Conservation (phyloP, 805 yeast genomes). For the Blastobotrys americana region DNA sequence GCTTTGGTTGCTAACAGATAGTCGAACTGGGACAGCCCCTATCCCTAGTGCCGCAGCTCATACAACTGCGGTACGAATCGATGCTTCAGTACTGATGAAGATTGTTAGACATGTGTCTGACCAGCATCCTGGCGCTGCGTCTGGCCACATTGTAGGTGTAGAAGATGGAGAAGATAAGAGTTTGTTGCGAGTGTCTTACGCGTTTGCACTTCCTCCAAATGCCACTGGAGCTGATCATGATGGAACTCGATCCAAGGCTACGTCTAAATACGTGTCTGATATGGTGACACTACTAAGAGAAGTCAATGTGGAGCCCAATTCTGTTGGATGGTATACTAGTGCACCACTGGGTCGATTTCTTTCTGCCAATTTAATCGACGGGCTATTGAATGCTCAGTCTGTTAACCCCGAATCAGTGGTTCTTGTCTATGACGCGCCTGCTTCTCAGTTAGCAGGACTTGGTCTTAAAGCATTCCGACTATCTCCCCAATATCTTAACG, state of each 20-base stretch:
- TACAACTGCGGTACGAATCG: constrained; percentile 19
- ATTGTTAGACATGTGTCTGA: constrained; percentile 63
- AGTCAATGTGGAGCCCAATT: constrained; percentile 59
- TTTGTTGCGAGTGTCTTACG: constrained; percentile 43
- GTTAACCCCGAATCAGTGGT: constrained; percentile 47
- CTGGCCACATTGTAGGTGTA: constrained; percentile 72
- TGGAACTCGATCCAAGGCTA: constrained; percentile 54
- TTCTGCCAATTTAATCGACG: constrained; percentile 55
- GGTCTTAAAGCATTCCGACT: constrained; percentile 64
- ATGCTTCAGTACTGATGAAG: constrained; percentile 38
- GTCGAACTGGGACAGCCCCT: constrained; percentile 1
- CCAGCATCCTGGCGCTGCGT: constrained; percentile 50
- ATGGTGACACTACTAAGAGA: constrained; percentile 53
- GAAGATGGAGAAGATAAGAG: constrained; percentile 46
- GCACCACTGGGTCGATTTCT: constrained; percentile 63
- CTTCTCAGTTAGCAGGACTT: constrained; percentile 51
- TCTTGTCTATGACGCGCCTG: constrained; percentile 61
- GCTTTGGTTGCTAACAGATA: neutral
- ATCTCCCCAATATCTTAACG: constrained; percentile 51
- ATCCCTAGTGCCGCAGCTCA: constrained; percentile 12
- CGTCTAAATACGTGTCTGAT: constrained; percentile 61
- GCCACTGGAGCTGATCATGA: constrained; percentile 53
- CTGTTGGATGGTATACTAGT: constrained; percentile 77
- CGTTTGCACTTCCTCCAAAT: constrained; percentile 56
- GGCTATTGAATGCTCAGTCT: constrained; percentile 57